Base-by-base conservation (phyloP, 1,284 basidiomycete genomes). In the Puccinia novopanici region DNA sequence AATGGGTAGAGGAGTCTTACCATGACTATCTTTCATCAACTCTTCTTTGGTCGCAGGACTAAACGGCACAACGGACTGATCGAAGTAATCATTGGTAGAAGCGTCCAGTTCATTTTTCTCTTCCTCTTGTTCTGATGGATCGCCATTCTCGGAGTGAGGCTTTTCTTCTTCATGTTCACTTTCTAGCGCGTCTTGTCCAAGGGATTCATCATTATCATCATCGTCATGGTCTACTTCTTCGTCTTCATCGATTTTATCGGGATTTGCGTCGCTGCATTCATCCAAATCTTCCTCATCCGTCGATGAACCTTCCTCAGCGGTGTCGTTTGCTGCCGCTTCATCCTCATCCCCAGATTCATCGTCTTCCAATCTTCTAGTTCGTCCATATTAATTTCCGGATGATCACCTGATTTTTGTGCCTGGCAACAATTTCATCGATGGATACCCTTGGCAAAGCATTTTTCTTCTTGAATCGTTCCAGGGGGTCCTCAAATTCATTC, bases 341-440 rank as follows among this genome's bases (percentile, higher is more conserved):
- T 52, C n/a, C 19, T 73, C 71, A 2, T 67, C 63, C 63, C 83
- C 13, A 82, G 84, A 30, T 83, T 83, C 13, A 85, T 85, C 13
- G 85, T 85, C 4, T 84, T 52, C 85, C 84, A 45, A 84, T 84
- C 37, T 84, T 82, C 75, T 85, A 87, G 81, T 90, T 85, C 87
- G 92, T 92, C 80, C 90, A 88, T 85, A 92, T 92, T 45, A 86
- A 86, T 59, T 85, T 85, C 82, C 84, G 82, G 82, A 80, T 80
- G 83, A 50, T 80, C 70, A 27, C 17, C 61, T 30, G 78, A 40
- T 57, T 73, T 73, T 73, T 89, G 79, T 91, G 88, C 80, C 91
- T 88, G 67, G 90, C 91, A 84, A 95, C 94, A 83, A 96, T 97
- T 84, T 97, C 93, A 86, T 97, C 93, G 13, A 98, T 91, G 63